phyloP scores from a whole-genome alignment of 352 stramenopile species.

The Phytophthora lateralis region DNA sequence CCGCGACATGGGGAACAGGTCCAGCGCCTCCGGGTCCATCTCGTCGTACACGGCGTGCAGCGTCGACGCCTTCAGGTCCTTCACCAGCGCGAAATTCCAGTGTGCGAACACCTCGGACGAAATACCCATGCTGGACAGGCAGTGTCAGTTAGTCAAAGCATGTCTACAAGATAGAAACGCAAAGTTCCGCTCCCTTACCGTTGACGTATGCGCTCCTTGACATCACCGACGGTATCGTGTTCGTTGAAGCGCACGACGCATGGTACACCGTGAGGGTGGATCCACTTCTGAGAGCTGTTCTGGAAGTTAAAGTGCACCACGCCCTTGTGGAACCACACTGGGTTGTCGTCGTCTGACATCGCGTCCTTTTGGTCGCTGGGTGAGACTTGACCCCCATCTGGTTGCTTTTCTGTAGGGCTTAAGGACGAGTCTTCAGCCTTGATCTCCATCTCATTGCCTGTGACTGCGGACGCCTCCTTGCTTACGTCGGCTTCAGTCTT shows the following conservation, averaged over 20 bases:
- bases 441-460: neutral
- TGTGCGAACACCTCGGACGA: slow-evolving; percentile 63
- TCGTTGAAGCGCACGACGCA: slow-evolving; percentile 70
- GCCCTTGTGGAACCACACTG: slow-evolving; percentile 52
- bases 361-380: neutral
- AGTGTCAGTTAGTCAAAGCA: slow-evolving; percentile 7
- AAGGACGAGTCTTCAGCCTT: neutral
- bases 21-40: slow-evolving; percentile 59
- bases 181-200: slow-evolving; percentile 36
- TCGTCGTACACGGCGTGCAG: slow-evolving; percentile 61
- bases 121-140: slow-evolving; percentile 63
- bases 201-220: slow-evolving; percentile 76
- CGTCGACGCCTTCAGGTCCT: slow-evolving; percentile 75
- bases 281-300: slow-evolving; percentile 58
- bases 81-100: slow-evolving; percentile 80
- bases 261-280: slow-evolving; percentile 75
- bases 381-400: neutral
- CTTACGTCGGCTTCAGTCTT: too few relatives aligned
- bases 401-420: neutral
- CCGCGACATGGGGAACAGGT: slow-evolving; percentile 61
- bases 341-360: slow-evolving; percentile 20
- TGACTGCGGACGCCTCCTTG: neutral
- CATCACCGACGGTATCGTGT: slow-evolving; percentile 61
- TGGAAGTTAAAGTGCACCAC: slow-evolving; percentile 84
- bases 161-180: slow-evolving; percentile 7